phyloP scores from a whole-genome alignment of 2,329 filamentous ascomycete species.

The Microsporum canis region DNA sequence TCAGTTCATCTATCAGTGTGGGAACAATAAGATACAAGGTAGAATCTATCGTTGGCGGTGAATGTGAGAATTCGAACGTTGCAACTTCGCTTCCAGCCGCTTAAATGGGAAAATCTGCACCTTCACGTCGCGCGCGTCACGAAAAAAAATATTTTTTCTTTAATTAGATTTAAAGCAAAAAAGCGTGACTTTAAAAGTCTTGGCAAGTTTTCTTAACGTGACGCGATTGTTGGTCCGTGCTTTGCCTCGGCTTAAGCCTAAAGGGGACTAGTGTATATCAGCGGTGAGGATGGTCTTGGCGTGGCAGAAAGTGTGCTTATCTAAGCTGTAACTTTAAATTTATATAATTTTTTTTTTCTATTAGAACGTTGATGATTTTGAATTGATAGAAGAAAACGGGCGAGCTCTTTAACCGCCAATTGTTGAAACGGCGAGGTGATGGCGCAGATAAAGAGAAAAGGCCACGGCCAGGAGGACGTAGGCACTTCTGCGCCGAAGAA shows the following conservation, averaged over 20 bases:
- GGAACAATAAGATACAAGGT: background rate
- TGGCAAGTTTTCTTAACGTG: constrained; percentile 1
- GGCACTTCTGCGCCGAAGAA: constrained; percentile 25
- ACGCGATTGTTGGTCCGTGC: background rate
- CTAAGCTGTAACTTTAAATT: constrained; percentile 10
- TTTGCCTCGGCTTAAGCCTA: background rate
- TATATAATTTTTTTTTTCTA: background rate
- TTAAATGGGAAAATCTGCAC: background rate
- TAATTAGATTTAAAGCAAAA: background rate
- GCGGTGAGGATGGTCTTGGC: background rate
- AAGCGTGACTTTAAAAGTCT: background rate
- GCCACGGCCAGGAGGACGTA: constrained; percentile 28
- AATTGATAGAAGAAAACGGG: background rate
- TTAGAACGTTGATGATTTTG: background rate
- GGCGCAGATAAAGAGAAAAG: constrained; percentile 38
- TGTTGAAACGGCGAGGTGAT: constrained; percentile 17
- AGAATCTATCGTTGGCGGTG: background rate
- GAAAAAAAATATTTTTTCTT: background rate
- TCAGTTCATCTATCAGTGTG: background rate
- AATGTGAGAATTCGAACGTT: background rate
- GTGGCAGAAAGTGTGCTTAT: background rate
- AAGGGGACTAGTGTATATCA: background rate
- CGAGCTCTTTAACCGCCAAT: background rate
- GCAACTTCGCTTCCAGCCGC: background rate
- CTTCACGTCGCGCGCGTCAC: constrained; percentile 1